These are phyloP conservation scores for Bimuria novae-zelandiae DNA, from an alignment of 2,329 filamentous ascomycete species.

Conservation along the genomic window DNA sequence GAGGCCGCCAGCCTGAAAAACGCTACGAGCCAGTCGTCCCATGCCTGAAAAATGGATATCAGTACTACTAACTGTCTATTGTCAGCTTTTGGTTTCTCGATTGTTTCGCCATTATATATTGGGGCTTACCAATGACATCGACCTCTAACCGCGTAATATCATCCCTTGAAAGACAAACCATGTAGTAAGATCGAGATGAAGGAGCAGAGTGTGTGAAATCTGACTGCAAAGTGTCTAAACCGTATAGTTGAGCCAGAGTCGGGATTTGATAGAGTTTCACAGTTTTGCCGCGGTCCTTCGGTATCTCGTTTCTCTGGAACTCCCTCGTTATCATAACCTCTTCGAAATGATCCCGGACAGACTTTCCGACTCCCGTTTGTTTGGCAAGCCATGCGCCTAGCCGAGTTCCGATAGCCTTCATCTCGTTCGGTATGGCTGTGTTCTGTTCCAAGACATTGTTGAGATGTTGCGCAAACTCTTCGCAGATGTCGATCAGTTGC, in stretches of 20 bases:
- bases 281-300: conserved; percentile 14
- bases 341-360: conserved; percentile 26
- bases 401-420: conserved; percentile 24
- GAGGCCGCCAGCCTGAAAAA: conserved; percentile 38
- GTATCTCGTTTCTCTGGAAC: too few relatives aligned
- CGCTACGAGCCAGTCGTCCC: conserved; percentile 35
- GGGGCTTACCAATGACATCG: conserved; percentile 22
- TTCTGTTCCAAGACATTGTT: conserved; percentile 23
- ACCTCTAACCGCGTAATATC: conserved; percentile 42
- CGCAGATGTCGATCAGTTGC: conserved; percentile 26
- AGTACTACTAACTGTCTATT: conserved; percentile 38
- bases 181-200: conserved; percentile 31
- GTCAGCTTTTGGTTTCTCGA: too few relatives aligned
- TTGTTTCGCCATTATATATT: too few relatives aligned
- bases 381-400: conserved; percentile 28
- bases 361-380: conserved; percentile 18
- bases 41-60: conserved; percentile 30
- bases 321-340: too few relatives aligned
- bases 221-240: conserved; percentile 27
- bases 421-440: conserved; percentile 16
- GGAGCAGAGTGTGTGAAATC: conserved; percentile 29
- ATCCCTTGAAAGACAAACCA: conserved; percentile 34
- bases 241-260: conserved; percentile 34
- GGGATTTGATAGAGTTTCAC: conserved; percentile 33
- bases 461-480: conserved; percentile 27